Evolutionary conservation across 768 basidiomycete species (phyloP), one percentile per base, ranked within the genome.

Genomic region (Mycena latifolia): DNA sequence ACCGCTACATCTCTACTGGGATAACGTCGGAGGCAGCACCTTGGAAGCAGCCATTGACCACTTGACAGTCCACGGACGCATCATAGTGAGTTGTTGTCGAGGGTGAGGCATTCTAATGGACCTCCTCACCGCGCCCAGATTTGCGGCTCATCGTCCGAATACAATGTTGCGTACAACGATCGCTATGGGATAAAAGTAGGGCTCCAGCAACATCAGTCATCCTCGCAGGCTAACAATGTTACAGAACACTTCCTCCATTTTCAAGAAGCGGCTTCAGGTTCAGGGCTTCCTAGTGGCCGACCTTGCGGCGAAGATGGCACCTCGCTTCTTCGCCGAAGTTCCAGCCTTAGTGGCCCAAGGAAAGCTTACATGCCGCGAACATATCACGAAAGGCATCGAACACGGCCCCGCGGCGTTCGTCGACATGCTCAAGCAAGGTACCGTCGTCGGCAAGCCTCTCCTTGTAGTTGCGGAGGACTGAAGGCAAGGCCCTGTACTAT

Each of bases 11-110:
- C 1, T 47, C 3, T 80, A 74, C 70, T 77, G 69, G 65, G 80
- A 81, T 51, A 73, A 78, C 27, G 83, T 84, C 17, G 81, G 83
- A 2, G 84, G n/a, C n/a, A n/a, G 85, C 61, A 76, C 75, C 6
- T 76, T 86, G 9, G 85, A 86, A 31, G 71, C 77, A 15, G 84
- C 80, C 3, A 58, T 86, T 22, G 69, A 75, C 8, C 76, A 76
- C 37, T 70, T 83, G 17, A n/a, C n/a, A n/a, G n/a, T n/a, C n/a
- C n/a, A n/a, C 33, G 82, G 81, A 2, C 65, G 82, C 18, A 78
- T 86, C 57, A 73, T 84, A 14, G 65, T 65, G 48, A 18, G 54
- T 63, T 27, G 2, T 20, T 31, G 4, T 22, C 7, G 12, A 33
- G 2, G 10, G 2, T 43, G 8, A 27, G 31, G n/a, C 4, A 24